Evolutionary conservation across 768 basidiomycete genomes (phyloP).

Genomic region (Kwoniella mangroviensis): DNA sequence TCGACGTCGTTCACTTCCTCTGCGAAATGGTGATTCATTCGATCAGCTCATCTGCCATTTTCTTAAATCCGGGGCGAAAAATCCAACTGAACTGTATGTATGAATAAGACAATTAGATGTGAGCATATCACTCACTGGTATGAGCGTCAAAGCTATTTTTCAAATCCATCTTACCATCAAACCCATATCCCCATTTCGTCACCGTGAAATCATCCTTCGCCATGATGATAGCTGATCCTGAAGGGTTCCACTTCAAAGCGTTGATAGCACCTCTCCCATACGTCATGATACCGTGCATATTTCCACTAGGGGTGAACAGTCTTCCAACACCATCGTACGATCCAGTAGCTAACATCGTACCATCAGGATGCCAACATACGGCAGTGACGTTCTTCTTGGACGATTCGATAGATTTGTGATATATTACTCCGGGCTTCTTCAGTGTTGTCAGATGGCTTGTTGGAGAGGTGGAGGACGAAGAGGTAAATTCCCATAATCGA

Average conservation of each 20-base stretch:
- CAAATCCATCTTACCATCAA: conserved; percentile 25
- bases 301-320: conserved; percentile 47
- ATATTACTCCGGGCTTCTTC: conserved; percentile 32
- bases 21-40: conserved; percentile 1
- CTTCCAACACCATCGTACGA: conserved; percentile 51
- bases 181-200: conserved; percentile 25
- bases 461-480: background rate
- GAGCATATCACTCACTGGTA: conserved; percentile 32
- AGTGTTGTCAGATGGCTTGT: background rate
- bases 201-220: conserved; percentile 49
- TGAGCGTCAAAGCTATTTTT: conserved; percentile 38
- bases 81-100: background rate
- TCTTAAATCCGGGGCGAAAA: conserved; percentile 1
- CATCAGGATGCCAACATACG: conserved; percentile 54
- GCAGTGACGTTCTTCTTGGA: conserved; percentile 45
- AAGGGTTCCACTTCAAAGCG: conserved; percentile 50
- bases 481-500: conserved; percentile 50
- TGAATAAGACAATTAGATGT: too few species aligned
- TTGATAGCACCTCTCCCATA: conserved; percentile 53
- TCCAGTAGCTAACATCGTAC: conserved; percentile 51
- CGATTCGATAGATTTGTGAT: conserved; percentile 47
- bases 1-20: conserved; percentile 56
- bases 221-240: conserved; percentile 36
- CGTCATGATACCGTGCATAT: conserved; percentile 44
- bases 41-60: background rate